Conservation (phyloP, 345 rosid genomes). For the Moricandia moricandioides region DNA sequence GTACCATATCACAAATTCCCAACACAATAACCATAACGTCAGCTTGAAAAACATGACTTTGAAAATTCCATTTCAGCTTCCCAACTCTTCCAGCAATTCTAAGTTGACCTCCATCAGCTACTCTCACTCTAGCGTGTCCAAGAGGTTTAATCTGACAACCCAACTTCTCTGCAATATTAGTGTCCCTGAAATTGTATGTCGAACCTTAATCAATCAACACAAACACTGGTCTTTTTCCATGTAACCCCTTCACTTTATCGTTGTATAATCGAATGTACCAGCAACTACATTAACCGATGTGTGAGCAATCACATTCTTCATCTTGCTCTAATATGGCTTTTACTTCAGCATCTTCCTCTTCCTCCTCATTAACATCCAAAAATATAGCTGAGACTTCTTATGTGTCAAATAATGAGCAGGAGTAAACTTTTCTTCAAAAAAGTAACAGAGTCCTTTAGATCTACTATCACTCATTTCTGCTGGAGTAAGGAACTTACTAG, state of each 20-base stretch:
- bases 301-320: background rate
- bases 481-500: too few relatives aligned
- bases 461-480: background rate
- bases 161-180: too few relatives aligned
- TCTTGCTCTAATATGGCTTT: background rate
- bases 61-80: too few relatives aligned
- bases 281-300: background rate
- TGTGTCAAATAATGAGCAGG: background rate
- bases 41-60: too few relatives aligned
- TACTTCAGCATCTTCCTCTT: background rate
- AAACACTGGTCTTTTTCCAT: background rate
- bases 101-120: too few relatives aligned
- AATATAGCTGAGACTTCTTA: background rate
- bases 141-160: too few relatives aligned
- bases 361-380: background rate
- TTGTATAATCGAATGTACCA: background rate
- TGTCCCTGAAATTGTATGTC: too few relatives aligned
- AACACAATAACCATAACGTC: too few relatives aligned
- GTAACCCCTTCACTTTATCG: background rate
- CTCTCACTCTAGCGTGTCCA: too few relatives aligned
- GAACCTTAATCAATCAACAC: too few relatives aligned
- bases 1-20: too few relatives aligned
- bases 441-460: background rate
- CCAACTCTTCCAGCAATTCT: too few relatives aligned
- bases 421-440: background rate